These are phyloP conservation scores for Baudoinia panamericana DNA, from an alignment of 495 filamentous ascomycete species.

Conservation along the genomic window DNA sequence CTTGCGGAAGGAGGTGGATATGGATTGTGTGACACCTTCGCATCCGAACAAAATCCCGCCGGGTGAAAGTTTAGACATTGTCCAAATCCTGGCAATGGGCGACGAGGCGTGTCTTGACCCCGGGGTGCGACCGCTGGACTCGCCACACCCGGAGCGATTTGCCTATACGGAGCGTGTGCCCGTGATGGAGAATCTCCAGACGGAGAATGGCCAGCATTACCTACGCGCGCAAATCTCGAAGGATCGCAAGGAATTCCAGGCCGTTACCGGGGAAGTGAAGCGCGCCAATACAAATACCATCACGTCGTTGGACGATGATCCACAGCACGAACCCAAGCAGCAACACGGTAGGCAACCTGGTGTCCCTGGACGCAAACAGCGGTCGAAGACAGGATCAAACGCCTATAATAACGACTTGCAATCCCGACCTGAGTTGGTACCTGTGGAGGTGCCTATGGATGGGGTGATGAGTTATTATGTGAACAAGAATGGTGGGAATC, in stretches of 20 bases:
- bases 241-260: slow-evolving; percentile 1
- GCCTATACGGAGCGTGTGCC: neutral
- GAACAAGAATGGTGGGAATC: too few relatives aligned
- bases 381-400: too few relatives aligned
- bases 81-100: slow-evolving; percentile 56
- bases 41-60: slow-evolving; percentile 65
- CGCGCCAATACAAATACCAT: too few relatives aligned
- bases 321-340: too few relatives aligned
- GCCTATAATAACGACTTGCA: too few relatives aligned
- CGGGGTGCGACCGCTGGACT: neutral
- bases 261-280: slow-evolving; percentile 9
- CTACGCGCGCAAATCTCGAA: slow-evolving; percentile 2
- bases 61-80: slow-evolving; percentile 76
- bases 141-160: neutral
- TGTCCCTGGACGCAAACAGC: too few relatives aligned
- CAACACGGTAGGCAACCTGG: too few relatives aligned
- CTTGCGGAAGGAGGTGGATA: slow-evolving; percentile 90
- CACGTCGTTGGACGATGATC: too few relatives aligned
- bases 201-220: neutral
- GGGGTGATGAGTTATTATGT: too few relatives aligned
- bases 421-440: too few relatives aligned
- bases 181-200: slow-evolving; percentile 1
- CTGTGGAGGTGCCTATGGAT: too few relatives aligned
- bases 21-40: slow-evolving; percentile 90
- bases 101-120: slow-evolving; percentile 51